phyloP scores from a whole-genome alignment of 2,329 filamentous ascomycete genomes.

The Ceratocystis alfenasii region DNA sequence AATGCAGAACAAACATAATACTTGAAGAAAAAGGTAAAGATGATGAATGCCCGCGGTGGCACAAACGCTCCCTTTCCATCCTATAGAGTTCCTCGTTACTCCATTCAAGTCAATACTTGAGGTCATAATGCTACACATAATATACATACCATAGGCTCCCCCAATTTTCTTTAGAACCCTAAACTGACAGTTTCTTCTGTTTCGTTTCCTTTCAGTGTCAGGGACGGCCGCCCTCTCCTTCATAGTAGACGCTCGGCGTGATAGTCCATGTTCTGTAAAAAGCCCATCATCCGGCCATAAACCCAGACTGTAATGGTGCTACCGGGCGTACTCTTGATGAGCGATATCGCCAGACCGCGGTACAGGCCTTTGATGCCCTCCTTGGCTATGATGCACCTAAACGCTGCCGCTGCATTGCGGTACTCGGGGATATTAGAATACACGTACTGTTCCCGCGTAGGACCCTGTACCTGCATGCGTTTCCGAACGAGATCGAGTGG shows the following conservation, averaged over 20 bases:
- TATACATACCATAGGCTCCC: neutral
- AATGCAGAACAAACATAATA: neutral
- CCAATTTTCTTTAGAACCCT: neutral
- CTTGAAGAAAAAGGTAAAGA: too few relatives aligned
- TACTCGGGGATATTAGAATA: slow-evolving; percentile 85
- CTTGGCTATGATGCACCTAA: slow-evolving; percentile 52
- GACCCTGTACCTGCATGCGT: slow-evolving; percentile 87
- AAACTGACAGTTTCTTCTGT: neutral
- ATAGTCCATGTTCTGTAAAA: slow-evolving; percentile 38
- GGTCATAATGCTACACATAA: neutral
- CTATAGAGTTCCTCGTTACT: neutral
- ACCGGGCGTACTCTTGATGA: slow-evolving; percentile 87
- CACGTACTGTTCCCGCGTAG: slow-evolving; percentile 65
- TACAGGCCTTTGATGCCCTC: slow-evolving; percentile 78
- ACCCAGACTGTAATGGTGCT: slow-evolving; percentile 92
- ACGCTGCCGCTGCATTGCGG: slow-evolving; percentile 50
- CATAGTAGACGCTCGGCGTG: slow-evolving; percentile 24
- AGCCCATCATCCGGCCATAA: slow-evolving; percentile 63
- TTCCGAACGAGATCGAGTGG: slow-evolving; percentile 88
- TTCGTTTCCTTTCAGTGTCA: neutral
- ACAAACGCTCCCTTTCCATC: neutral
- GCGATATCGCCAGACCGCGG: slow-evolving; percentile 72
- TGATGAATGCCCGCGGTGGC: too few relatives aligned
- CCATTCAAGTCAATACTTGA: neutral
- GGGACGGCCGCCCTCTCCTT: neutral